Evolutionary conservation across 2,329 filamentous ascomycete species (phyloP), one percentile per base, ranked within the genome.

Genomic region (Phaeoacremonium minimum): DNA sequence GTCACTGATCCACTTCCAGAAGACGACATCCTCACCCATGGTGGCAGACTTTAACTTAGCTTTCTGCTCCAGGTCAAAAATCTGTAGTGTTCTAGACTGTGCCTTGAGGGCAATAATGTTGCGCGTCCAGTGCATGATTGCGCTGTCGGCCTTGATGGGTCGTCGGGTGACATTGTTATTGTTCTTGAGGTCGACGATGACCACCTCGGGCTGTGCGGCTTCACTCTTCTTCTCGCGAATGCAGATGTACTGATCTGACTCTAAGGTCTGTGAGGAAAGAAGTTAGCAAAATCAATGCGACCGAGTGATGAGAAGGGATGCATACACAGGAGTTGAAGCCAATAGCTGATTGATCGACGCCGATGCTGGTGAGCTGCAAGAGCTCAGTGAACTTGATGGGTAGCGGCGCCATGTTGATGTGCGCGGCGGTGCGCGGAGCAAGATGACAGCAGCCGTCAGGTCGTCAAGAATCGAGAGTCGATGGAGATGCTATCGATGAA

Each of bases 1-100:
- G 53, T 95, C 87, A 66, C 83, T 95, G 66, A 94, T 88, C 93
- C 93, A 98, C 69, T 95, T 95, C 94, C 93, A 98, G 75, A 95
- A 98, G 44, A 93, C 85, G 36, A 98, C 88, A 65, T 98, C 93
- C 63, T 97, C 93, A 55, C 85, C 88, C 86, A 97, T 96, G 36
- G 85, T 88, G 41, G 90, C 84, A 28, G 91, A 95, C 77, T 97
- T 97, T 55, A 98, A 77, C 75, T 96, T 97, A 64, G 85, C 80
- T 73, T 97, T 98, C 53, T 84, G 79, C 52, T 81, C 83, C 42
- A 98, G 77, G 63, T 98, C 91, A 67, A 98, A 98, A 61, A 98
- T 95, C 71, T 98, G 94, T 44, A 98, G 78, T 49, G 93, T 98
- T 59, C 89, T 80, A 46, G 85, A 85, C 63, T 96, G 88, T 33